Evolutionary conservation across 331 rosid species (phyloP).

Genomic region (Rosa hybrid): DNA sequence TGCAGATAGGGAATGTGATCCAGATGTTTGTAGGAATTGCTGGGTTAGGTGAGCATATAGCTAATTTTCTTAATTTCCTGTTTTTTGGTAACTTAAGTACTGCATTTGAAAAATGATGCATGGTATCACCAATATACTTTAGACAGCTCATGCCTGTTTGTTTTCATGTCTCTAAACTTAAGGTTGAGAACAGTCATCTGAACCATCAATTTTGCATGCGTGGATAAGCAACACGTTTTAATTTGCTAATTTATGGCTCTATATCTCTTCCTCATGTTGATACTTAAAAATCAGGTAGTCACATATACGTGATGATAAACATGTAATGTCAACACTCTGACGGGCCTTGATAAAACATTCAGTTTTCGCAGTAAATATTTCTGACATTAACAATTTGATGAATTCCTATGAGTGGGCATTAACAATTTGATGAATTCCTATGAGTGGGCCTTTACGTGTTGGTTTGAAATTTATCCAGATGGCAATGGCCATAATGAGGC

Average conservation of each 20-base stretch:
- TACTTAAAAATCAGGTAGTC: neutral
- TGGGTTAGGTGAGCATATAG: slow-evolving; percentile 82
- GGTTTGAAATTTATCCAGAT: neutral
- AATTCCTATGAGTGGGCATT: neutral
- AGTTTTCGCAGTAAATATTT: neutral
- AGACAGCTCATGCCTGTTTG: neutral
- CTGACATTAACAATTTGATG: neutral
- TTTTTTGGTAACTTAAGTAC: slow-evolving; percentile 1
- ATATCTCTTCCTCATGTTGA: neutral
- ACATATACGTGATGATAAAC: neutral
- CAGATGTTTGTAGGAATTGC: slow-evolving; percentile 96
- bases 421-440: neutral
- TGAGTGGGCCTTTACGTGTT: neutral
- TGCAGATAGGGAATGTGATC: slow-evolving; percentile 99
- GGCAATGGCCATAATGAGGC: neutral
- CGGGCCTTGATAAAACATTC: neutral
- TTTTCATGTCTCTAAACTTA: neutral
- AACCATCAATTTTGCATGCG: neutral
- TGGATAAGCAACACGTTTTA: neutral
- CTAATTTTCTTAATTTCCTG: slow-evolving; percentile 2
- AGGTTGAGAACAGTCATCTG: slow-evolving; percentile 3
- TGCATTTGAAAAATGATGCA: slow-evolving; percentile 1
- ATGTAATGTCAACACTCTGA: neutral
- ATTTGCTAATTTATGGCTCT: neutral
- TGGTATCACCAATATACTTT: neutral